Conservation (phyloP, 495 filamentous ascomycete species). For the Penicillium soppii region DNA sequence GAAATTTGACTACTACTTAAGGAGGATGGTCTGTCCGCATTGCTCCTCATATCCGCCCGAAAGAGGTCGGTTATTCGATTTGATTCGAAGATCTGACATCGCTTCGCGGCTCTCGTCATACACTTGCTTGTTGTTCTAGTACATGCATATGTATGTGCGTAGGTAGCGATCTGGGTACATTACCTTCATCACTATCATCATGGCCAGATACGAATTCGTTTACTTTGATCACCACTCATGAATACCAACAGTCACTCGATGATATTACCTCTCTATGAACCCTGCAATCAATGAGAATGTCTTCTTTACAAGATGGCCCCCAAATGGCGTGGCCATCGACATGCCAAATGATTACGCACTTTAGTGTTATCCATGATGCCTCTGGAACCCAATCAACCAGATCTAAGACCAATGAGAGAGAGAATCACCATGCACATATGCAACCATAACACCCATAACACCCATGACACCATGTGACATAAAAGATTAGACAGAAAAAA, state of each 20-base stretch:
- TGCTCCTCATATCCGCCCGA: no score
- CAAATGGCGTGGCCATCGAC: not conserved
- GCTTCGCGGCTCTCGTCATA: no score
- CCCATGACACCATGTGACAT: conserved; percentile 15
- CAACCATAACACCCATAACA: conserved; percentile 8
- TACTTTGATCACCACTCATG: not conserved
- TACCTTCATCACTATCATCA: no score
- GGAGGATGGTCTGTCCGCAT: no score
- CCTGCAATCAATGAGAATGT: conserved; percentile 16
- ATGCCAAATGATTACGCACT: conserved; percentile 3
- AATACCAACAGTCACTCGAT: not conserved
- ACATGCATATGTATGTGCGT: no score
- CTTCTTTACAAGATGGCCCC: conserved; percentile 21
- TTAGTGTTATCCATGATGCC: not conserved
- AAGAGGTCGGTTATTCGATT: no score
- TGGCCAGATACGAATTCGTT: not conserved
- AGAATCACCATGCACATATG: conserved; percentile 15
- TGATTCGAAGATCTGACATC: no score
- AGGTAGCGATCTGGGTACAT: no score
- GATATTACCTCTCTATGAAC: conserved; percentile 24
- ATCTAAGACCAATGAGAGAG: conserved; percentile 2
- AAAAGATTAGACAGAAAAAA: conserved; percentile 5
- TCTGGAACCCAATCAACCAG: conserved; percentile 7
- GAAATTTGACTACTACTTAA: no score
- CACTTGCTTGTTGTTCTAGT: no score